Evolutionary conservation across 257 asterid genomes (phyloP).

Genomic region (Paulownia fortunei): DNA sequence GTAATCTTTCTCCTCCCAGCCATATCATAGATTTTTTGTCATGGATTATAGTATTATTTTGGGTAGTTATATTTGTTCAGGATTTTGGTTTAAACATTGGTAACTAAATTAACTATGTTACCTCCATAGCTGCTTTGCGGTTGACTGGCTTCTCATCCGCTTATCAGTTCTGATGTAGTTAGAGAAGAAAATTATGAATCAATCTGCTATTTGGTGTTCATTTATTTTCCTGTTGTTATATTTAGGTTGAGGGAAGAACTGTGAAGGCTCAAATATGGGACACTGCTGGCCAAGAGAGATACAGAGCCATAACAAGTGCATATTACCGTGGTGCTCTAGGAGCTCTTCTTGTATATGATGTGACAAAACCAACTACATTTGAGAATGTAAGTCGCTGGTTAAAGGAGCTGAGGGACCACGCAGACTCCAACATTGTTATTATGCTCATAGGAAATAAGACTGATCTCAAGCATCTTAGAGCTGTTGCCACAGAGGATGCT

Average conservation of each 20-base stretch:
- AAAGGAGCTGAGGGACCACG: constrained; percentile 96
- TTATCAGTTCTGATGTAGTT: not conserved
- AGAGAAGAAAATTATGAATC: not conserved
- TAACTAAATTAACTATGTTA: not conserved
- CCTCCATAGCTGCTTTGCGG: not conserved
- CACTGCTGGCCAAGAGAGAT: constrained; percentile 99
- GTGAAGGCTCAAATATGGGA: constrained; percentile 98
- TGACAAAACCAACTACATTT: constrained; percentile 88
- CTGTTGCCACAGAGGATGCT: constrained; percentile 95
- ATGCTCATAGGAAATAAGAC: constrained; percentile 93
- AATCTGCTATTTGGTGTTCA: constrained; percentile 8
- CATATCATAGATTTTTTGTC: not conserved
- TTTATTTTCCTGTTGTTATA: constrained; percentile 7
- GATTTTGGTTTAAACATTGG: not conserved
- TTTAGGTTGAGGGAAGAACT: constrained; percentile 88
- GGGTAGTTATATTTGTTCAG: not conserved
- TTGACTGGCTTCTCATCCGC: not conserved
- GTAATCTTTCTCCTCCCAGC: not conserved
- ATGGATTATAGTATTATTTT: not conserved
- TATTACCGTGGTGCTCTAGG: constrained; percentile 96
- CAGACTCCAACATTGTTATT: constrained; percentile 86
- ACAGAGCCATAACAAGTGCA: constrained; percentile 97
- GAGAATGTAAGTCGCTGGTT: constrained; percentile 92
- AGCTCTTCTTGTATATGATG: constrained; percentile 92
- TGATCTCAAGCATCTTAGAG: constrained; percentile 89